Base-by-base conservation (phyloP, 1,284 basidiomycete genomes). In the Naganishia sp. region DNA sequence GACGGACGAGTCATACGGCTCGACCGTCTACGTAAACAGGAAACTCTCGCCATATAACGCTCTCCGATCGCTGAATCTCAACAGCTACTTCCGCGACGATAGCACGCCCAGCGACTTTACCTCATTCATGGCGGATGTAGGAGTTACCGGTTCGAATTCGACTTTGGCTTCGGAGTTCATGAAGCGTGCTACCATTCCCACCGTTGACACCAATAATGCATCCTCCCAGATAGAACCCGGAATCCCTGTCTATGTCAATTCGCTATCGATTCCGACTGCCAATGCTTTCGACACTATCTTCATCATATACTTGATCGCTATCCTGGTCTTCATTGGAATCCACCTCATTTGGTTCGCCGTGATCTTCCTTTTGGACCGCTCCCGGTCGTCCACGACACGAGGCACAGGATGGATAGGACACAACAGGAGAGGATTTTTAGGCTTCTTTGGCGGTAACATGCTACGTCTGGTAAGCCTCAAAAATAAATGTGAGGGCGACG, bases 231-330 rank as follows among this genome's bases (percentile, higher is more conserved):
- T 93, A 23, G 80, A 88, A 69, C 88, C 88, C 18, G 92, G 92
- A 18, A 78, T 94, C 23, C 90, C 92, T 6, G 88, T 90, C 39
- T 94, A 88, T 72, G 86, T 86, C 70, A 92, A 89, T 74, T 84
- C 85, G 18, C 77, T 89, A 28, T 84, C 85, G 57, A 88, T 94
- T 68, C 85, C 87, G 5, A 87, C 86, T 0, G 88, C 88, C 53
- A 93, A 93, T 78, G 87, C 89, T 3, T 93, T 90, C 79, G 88
- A 89, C 83, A 92, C 89, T 1, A 80, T 88, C 39, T 94, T 94
- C 77, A 81, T 94, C 61, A 82, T 84, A 63, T 81, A 82, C 17
- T 83, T 94, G 68, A 86, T 89, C 56, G 74, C 89, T 52, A 76
- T 86, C 66, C 86, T 83, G 18, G 85, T 89, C 69, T 76, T 83